A percentile compares a stretch with the other conserved stretches of the same genome.
phyloP scores from a whole-genome alignment of 768 basidiomycete genomes.

The Suillus clintonianus region DNA sequence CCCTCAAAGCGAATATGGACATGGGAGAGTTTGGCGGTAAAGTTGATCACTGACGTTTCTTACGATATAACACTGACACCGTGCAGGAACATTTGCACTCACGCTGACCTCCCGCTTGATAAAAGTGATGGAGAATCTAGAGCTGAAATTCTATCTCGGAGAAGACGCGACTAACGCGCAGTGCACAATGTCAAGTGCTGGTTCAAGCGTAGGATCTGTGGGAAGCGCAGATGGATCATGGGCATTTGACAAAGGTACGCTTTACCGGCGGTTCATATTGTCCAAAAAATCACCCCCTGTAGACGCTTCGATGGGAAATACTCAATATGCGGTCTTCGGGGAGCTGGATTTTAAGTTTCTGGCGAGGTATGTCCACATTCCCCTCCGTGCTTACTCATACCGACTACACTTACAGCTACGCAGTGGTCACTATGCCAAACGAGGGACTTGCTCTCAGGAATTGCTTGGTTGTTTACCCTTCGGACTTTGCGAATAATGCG shows the following conservation, averaged over 20 bases:
- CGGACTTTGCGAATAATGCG: constrained; percentile 71
- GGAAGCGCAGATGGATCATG: constrained; percentile 62
- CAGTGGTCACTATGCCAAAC: constrained; percentile 61
- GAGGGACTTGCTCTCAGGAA: constrained; percentile 77
- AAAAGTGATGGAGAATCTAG: constrained; percentile 69
- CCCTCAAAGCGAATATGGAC: constrained; percentile 45
- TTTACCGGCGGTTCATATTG: not conserved
- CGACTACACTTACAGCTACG: constrained; percentile 39
- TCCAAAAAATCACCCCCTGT: not conserved
- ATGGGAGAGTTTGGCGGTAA: constrained; percentile 34
- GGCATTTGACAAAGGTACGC: constrained; percentile 71
- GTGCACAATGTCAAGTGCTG: constrained; percentile 64
- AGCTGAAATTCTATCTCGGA: constrained; percentile 75
- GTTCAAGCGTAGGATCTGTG: constrained; percentile 44
- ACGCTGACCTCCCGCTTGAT: constrained; percentile 64
- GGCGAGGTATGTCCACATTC: constrained; percentile 20
- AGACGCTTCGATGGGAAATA: constrained; percentile 84
- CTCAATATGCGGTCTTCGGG: constrained; percentile 65
- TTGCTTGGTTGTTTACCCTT: constrained; percentile 76
- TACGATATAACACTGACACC: not conserved
- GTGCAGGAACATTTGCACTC: constrained; percentile 58
- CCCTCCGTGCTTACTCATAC: not conserved
- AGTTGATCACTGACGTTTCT: not conserved
- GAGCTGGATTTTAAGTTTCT: constrained; percentile 64
- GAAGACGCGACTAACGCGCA: constrained; percentile 71